phyloP scores from a whole-genome alignment of 768 basidiomycete species.

The Boletus subcaerulescens region DNA sequence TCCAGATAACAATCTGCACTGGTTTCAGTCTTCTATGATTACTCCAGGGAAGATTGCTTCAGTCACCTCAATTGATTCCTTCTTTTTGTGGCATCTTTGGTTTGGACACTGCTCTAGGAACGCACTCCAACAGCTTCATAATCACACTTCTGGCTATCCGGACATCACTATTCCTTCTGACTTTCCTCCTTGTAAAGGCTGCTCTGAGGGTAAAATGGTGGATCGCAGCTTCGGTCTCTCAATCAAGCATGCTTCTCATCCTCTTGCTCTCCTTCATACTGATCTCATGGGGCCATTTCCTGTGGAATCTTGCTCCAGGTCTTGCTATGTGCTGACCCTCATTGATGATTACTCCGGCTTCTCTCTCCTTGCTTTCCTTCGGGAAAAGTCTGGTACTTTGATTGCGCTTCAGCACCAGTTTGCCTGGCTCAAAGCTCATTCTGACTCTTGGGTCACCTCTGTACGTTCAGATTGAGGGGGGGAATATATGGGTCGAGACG shows the following conservation, averaged over 20 bases:
- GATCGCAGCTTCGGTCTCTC: not conserved
- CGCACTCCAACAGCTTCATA: not conserved
- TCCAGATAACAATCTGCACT: not conserved
- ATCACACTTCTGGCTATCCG: not conserved
- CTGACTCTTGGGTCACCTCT: not conserved
- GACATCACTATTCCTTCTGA: no score
- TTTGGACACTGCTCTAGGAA: not conserved
- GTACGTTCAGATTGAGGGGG: not conserved
- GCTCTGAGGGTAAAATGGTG: no score
- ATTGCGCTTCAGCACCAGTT: not conserved
- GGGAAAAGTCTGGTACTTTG: not conserved
- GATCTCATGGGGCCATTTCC: not conserved
- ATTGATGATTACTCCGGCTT: not conserved
- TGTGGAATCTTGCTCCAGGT: not conserved
- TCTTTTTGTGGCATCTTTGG: not conserved
- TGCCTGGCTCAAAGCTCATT: accelerated
- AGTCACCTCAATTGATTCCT: not conserved
- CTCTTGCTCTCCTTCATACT: not conserved
- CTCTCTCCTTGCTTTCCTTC: not conserved
- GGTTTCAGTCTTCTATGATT: not conserved
- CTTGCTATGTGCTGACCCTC: not conserved
- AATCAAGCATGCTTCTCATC: no score
- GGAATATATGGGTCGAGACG: not conserved
- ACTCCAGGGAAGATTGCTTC: not conserved
- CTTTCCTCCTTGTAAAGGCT: no score